A percentile compares a stretch with the other conserved stretches of the same genome.
Evolutionary conservation across 208 protist species (phyloP).

Genomic region (Wallacemonas rigidus): DNA sequence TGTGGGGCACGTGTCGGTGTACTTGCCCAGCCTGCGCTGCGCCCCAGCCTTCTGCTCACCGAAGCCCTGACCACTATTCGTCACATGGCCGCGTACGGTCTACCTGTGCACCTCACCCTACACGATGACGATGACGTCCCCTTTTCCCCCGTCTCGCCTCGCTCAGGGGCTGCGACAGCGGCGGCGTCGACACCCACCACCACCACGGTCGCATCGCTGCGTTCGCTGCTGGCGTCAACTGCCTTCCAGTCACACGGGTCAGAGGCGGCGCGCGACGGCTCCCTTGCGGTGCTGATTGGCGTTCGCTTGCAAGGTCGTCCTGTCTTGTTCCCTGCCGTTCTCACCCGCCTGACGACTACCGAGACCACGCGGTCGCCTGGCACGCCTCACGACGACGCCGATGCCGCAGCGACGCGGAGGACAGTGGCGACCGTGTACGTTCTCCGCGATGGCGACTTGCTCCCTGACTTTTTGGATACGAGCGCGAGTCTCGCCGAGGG

Average conservation of each 20-base stretch:
- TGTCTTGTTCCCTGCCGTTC: conserved; percentile 58
- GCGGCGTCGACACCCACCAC: background rate
- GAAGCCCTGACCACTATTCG: conserved; percentile 52
- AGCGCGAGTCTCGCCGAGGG: conserved; percentile 39
- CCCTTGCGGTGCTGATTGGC: conserved; percentile 47
- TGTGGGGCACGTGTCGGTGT: conserved; percentile 34
- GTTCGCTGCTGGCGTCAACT: background rate
- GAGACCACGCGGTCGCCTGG: background rate
- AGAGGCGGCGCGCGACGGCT: conserved; percentile 25
- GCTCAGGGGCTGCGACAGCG: background rate
- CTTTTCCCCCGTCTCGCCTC: background rate
- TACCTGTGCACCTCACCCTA: conserved; percentile 46
- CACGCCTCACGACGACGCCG: background rate
- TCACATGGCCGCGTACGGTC: conserved; percentile 64
- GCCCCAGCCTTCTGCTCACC: conserved; percentile 24
- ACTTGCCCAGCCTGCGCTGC: conserved; percentile 35
- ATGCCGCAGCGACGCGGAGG: conserved; percentile 6
- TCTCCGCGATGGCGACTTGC: conserved; percentile 70
- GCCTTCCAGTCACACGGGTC: conserved; percentile 8
- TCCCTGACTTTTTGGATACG: conserved; percentile 63
- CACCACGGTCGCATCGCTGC: conserved; percentile 27
- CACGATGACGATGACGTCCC: conserved; percentile 12
- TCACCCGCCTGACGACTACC: conserved; percentile 29
- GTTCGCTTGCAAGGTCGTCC: conserved; percentile 52
- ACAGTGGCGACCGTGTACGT: conserved; percentile 42